Conservation (phyloP, 108 stramenopile genomes). For the Cylindrotheca closterium region DNA sequence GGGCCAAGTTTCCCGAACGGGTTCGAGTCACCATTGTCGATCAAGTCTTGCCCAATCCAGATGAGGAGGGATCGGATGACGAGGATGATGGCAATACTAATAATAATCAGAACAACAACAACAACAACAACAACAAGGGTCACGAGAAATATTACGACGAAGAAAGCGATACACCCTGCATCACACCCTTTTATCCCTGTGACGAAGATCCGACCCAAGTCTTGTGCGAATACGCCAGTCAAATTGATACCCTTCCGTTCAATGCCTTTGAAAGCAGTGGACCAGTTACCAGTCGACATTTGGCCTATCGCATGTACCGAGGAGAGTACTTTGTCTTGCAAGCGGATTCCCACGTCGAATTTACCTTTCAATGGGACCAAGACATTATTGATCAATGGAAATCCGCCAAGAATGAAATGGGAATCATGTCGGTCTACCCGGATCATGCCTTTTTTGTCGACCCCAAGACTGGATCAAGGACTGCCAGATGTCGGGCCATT, state of each 20-base stretch:
- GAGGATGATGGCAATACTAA: background rate
- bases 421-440: conserved; percentile 50
- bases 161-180: conserved; percentile 28
- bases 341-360: conserved; percentile 63
- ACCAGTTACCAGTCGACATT: conserved; percentile 60
- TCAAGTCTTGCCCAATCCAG: conserved; percentile 19
- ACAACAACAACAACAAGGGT: background rate
- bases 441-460: conserved; percentile 33
- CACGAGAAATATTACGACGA: background rate
- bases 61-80: background rate
- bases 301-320: conserved; percentile 75
- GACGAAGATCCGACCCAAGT: conserved; percentile 43
- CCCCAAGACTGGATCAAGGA: conserved; percentile 18
- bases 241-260: conserved; percentile 49
- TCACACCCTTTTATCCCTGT: conserved; percentile 30
- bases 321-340: conserved; percentile 82
- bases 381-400: conserved; percentile 52
- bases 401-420: conserved; percentile 64
- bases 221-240: conserved; percentile 44
- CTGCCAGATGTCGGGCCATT: conserved; percentile 14
- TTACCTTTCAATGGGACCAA: conserved; percentile 51
- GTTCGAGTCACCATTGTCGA: conserved; percentile 59
- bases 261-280: conserved; percentile 65
- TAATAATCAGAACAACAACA: background rate
- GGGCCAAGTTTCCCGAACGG: conserved; percentile 57